Evolutionary conservation across 2,329 filamentous ascomycete species (phyloP).

Genomic region (Colletotrichum sp.): DNA sequence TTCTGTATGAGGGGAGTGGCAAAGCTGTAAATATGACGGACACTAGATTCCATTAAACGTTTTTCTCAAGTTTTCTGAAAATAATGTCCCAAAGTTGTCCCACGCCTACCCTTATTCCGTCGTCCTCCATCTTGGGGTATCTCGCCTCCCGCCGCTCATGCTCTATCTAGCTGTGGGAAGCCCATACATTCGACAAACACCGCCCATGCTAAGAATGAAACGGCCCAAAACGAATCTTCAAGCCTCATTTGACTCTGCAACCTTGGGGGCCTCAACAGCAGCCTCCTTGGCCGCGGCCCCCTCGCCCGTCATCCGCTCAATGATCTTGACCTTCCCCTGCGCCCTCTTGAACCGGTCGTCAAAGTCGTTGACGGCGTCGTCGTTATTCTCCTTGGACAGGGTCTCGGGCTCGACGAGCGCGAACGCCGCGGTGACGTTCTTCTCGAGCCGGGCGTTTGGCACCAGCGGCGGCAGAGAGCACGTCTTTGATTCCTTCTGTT

Average conservation of each 20-base stretch:
- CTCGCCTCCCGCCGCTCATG: not conserved
- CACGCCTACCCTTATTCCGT: not conserved
- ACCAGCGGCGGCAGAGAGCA: conserved; percentile 45
- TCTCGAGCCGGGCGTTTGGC: conserved; percentile 69
- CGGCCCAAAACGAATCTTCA: not conserved
- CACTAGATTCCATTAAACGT: conserved; percentile 30
- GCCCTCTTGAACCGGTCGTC: conserved; percentile 88
- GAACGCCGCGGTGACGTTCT: conserved; percentile 77
- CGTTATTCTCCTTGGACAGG: conserved; percentile 80
- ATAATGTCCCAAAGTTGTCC: not conserved
- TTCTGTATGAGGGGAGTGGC: conserved; percentile 25
- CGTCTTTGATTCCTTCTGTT: too few species aligned
- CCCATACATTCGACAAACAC: not conserved
- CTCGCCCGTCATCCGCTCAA: conserved; percentile 71
- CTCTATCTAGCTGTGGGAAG: not conserved
- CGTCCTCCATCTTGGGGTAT: not conserved
- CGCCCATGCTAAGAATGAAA: not conserved
- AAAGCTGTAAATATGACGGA: conserved; percentile 32
- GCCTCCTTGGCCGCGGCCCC: not conserved
- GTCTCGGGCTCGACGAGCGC: conserved; percentile 80
- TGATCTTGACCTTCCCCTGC: conserved; percentile 81
- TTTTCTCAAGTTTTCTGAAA: not conserved
- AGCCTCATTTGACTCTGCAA: not conserved
- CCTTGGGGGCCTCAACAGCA: not conserved
- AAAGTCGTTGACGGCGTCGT: conserved; percentile 89